Evolutionary conservation across 805 yeast genomes (phyloP).

Genomic region (Yarrowia phangngaensis): DNA sequence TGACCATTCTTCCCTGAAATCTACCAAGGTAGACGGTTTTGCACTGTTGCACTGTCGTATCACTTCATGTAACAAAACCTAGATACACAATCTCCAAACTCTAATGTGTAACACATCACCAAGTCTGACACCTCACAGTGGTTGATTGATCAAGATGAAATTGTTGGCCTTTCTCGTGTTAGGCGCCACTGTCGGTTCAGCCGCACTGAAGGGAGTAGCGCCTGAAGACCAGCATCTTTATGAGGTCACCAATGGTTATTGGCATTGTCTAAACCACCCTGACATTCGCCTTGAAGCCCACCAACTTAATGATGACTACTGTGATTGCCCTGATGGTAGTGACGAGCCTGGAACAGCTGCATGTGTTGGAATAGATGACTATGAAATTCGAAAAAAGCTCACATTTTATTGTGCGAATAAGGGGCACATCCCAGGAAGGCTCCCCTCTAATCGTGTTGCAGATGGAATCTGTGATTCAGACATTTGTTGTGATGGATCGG

Average conservation of each 20-base stretch:
- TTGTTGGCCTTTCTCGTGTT: slow-evolving; percentile 1
- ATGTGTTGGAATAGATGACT: slow-evolving; percentile 44
- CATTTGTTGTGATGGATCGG: slow-evolving; percentile 90
- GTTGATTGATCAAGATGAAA: background rate
- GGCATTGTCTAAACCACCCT: slow-evolving; percentile 69
- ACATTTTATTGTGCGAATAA: slow-evolving; percentile 71
- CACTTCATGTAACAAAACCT: too few relatives aligned
- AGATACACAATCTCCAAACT: too few relatives aligned
- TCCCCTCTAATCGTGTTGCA: slow-evolving; percentile 65
- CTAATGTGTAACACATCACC: too few relatives aligned
- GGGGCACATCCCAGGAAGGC: slow-evolving; percentile 60
- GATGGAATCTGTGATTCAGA: slow-evolving; percentile 93
- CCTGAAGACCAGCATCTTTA: slow-evolving; percentile 40
- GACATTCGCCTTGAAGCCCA: slow-evolving; percentile 55
- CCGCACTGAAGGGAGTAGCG: slow-evolving; percentile 25
- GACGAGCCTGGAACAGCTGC: slow-evolving; percentile 97
- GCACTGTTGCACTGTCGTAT: too few relatives aligned
- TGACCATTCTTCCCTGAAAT: too few relatives aligned
- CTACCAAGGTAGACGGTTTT: too few relatives aligned
- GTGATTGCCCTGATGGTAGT: slow-evolving; percentile 97
- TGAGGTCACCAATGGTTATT: slow-evolving; percentile 47
- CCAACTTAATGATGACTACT: slow-evolving; percentile 80
- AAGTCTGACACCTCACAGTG: background rate
- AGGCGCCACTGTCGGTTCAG: background rate
- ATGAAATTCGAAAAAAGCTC: slow-evolving; percentile 32